phyloP scores from a whole-genome alignment of 208 protist genomes.

The Trypanosoma boissoni region DNA sequence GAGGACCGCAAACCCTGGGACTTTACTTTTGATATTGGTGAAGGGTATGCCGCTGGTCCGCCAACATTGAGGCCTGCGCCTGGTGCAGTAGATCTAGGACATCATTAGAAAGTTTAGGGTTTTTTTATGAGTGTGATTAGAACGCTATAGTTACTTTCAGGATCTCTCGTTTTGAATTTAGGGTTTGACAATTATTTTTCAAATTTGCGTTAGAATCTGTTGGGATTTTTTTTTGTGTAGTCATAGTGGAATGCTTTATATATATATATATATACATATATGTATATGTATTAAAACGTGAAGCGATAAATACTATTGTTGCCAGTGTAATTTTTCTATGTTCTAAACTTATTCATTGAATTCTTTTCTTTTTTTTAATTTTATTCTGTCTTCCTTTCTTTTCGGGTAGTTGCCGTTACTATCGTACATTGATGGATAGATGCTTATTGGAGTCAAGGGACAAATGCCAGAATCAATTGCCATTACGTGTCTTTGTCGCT shows the following conservation, averaged over 20 bases:
- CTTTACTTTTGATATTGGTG: slow-evolving; percentile 86
- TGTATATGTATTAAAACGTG: background rate
- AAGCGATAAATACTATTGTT: background rate
- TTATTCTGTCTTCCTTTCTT: slow-evolving; percentile 1
- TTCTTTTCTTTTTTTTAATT: background rate
- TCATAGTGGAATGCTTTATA: background rate
- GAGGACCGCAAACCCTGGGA: slow-evolving; percentile 85
- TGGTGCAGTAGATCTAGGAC: slow-evolving; percentile 70
- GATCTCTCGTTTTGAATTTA: too few species aligned
- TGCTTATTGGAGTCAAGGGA: too few species aligned
- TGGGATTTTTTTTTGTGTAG: background rate
- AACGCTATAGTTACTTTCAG: too few species aligned
- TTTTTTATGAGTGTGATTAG: background rate
- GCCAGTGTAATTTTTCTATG: background rate
- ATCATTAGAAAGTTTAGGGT: slow-evolving; percentile 43
- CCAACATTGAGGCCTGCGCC: slow-evolving; percentile 59
- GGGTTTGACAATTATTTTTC: too few species aligned
- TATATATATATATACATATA: slow-evolving; percentile 1
- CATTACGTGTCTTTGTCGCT: too few species aligned
- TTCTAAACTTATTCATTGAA: slow-evolving; percentile 2
- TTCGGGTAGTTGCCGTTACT: background rate
- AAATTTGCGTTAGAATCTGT: background rate
- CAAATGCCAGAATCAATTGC: too few species aligned
- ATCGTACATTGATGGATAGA: slow-evolving; percentile 1
- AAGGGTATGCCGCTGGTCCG: slow-evolving; percentile 81